Evolutionary conservation across 179 eudicot species (phyloP).

Genomic region (Drosera spatulata): DNA sequence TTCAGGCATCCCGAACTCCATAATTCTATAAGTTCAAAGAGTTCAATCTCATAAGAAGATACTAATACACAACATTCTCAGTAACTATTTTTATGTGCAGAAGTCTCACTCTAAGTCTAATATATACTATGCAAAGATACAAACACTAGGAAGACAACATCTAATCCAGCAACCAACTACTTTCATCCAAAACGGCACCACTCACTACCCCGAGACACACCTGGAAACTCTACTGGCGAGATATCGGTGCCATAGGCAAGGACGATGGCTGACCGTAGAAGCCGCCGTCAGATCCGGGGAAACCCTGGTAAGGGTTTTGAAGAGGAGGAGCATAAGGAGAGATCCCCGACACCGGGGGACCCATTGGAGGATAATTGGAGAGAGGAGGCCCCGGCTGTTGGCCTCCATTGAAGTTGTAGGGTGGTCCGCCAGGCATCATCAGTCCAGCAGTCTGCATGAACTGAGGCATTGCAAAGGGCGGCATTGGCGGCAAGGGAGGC

Average conservation of each 20-base stretch:
- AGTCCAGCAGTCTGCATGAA: constrained; percentile 46
- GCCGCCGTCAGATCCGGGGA: constrained; percentile 45
- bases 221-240: constrained; percentile 25
- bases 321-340: constrained; percentile 29
- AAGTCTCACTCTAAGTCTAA: background rate
- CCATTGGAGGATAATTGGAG: constrained; percentile 29
- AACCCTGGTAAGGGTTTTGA: constrained; percentile 31
- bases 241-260: constrained; percentile 57
- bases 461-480: constrained; percentile 46
- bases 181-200: too few relatives aligned
- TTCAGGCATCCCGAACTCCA: too few relatives aligned
- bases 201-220: background rate
- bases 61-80: too few relatives aligned
- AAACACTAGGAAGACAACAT: too few relatives aligned
- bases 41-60: too few relatives aligned
- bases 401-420: constrained; percentile 33
- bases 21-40: too few relatives aligned
- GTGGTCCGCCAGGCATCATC: constrained; percentile 15
- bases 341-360: constrained; percentile 19
- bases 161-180: too few relatives aligned
- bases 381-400: constrained; percentile 33
- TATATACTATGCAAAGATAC: background rate
- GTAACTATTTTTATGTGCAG: background rate
- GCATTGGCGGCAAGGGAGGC: constrained; percentile 51
- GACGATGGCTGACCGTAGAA: constrained; percentile 44